These are phyloP conservation scores for Phytopythium vexans DNA, from an alignment of 352 stramenopile species.

Conservation along the genomic window DNA sequence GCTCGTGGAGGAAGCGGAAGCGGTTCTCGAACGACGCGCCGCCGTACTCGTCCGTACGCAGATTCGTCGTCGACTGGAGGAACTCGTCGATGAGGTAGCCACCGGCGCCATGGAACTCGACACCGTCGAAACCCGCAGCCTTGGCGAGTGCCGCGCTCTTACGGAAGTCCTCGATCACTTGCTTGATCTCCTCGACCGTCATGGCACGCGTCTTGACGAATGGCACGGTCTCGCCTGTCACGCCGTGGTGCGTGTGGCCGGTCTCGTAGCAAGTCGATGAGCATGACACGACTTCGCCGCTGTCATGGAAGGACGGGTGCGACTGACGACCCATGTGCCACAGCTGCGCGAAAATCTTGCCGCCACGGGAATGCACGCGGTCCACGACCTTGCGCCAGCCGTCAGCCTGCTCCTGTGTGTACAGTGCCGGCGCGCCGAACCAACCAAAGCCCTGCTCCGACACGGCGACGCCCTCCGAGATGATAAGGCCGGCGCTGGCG, in stretches of 20 bases:
- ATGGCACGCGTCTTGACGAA: conserved; percentile 51
- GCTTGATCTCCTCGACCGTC: conserved; percentile 61
- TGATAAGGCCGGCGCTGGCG: conserved; percentile 16
- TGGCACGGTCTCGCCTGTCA: conserved; percentile 12
- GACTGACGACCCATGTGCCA: too few species aligned
- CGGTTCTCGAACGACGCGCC: conserved; percentile 79
- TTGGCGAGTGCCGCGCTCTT: conserved; percentile 51
- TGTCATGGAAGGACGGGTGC: too few species aligned
- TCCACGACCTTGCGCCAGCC: too few species aligned
- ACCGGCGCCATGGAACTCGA: conserved; percentile 75
- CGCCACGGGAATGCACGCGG: too few species aligned
- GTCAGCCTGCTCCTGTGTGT: conserved; percentile 30
- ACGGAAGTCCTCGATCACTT: conserved; percentile 59
- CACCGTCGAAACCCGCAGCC: conserved; percentile 61
- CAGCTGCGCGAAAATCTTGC: too few species aligned
- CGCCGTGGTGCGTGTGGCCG: conserved; percentile 24
- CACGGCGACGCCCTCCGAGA: conserved; percentile 19
- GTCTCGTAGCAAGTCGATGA: conserved; percentile 34
- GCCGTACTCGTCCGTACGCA: conserved; percentile 76
- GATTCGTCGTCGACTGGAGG: conserved; percentile 74
- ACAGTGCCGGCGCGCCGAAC: conserved; percentile 34
- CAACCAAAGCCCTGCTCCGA: conserved; percentile 23
- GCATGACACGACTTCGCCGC: conserved; percentile 42
- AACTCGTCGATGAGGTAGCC: conserved; percentile 91
- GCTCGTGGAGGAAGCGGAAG: conserved; percentile 55